Base-by-base conservation (phyloP, 257 asterid genomes). In the Nicotiana paniculata region DNA sequence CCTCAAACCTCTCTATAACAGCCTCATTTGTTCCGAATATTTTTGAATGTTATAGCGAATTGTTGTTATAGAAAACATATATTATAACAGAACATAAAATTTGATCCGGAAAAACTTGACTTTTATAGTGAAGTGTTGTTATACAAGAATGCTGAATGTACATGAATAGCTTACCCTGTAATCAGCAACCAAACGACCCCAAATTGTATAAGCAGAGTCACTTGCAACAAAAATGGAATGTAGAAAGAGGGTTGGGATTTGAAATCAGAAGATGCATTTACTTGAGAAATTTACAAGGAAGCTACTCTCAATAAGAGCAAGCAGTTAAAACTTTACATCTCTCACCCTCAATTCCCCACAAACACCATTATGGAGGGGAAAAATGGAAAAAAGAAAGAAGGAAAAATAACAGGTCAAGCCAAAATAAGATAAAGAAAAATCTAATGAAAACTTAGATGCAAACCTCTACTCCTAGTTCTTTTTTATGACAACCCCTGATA, bases 211-310 rank as follows among this genome's bases (percentile, higher is more conserved):
- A 18, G 11, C 59, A 10, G 9, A 58, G 15, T 1, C 32, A 72
- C 61, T 72, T 72, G 79, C 61, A 46, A 15, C 79, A 72, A 58
- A 72, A 46, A 72, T 9, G 21, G 28, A 58, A 58, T 58, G 26
- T 58, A 58, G 28, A 58, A 58, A 58, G 21, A 57, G 39, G 79
- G 63, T 26, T 6, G 46, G 46, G 28, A 51, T 51, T 28, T 48
- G 80, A 75, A 26, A 77, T 81, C 18, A 81, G 84, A 84, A 90
- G 83, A 81, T 57, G 68, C 81, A 86, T 85, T 88, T 90, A 87
- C 82, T 85, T 43, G 81, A 74, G 85, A 87, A 87, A 89, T 91
- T 88, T 91, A 91, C 97, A 93, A 83, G 88, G 90, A 82, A 86
- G 86, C 88, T 86, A 90, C 90, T 84, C 88, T 81, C 83, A 80